Percentiles rank a stretch among this genome's conserved stretches.
Conservation (phyloP, 2,329 filamentous ascomycete genomes). For the Fusarium burgessii region DNA sequence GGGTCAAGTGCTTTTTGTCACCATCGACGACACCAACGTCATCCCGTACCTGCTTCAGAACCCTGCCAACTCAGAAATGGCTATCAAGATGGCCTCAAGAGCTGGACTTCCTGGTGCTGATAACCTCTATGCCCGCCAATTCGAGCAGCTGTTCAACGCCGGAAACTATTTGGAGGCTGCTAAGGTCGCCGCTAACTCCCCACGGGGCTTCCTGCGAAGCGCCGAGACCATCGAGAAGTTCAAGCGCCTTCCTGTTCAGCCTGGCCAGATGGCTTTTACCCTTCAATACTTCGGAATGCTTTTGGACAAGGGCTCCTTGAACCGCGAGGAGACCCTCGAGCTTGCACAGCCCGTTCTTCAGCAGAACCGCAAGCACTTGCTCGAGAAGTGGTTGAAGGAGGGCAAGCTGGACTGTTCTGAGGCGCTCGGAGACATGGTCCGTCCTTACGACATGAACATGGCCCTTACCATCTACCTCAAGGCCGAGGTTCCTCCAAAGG, state of each 20-base stretch:
- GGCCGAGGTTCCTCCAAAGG: constrained; percentile 91
- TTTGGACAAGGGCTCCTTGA: constrained; percentile 92
- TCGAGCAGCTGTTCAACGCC: constrained; percentile 84
- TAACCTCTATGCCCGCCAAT: constrained; percentile 90
- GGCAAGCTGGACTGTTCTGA: constrained; percentile 97
- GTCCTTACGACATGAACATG: constrained; percentile 87
- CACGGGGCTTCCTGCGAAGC: constrained; percentile 93
- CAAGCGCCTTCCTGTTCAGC: constrained; percentile 84
- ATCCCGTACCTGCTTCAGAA: constrained; percentile 97
- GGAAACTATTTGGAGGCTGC: constrained; percentile 90
- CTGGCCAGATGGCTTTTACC: constrained; percentile 91
- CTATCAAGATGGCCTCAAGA: constrained; percentile 95
- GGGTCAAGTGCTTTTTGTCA: constrained; percentile 94
- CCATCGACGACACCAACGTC: constrained; percentile 89
- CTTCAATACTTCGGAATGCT: constrained; percentile 98
- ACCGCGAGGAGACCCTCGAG: constrained; percentile 94
- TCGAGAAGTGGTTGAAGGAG: constrained; percentile 98
- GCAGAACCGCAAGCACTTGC: constrained; percentile 93
- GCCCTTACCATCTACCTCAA: constrained; percentile 91
- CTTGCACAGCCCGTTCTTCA: constrained; percentile 91
- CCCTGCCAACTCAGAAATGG: constrained; percentile 91
- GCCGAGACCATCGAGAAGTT: constrained; percentile 96
- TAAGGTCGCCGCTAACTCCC: constrained; percentile 96
- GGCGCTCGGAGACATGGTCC: constrained; percentile 93
- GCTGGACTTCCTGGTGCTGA: constrained; percentile 95